Percentiles rank a stretch among this genome's conserved stretches.
Evolutionary conservation across 805 yeast species (phyloP).

Genomic region (Maudiozyma bulderi): DNA sequence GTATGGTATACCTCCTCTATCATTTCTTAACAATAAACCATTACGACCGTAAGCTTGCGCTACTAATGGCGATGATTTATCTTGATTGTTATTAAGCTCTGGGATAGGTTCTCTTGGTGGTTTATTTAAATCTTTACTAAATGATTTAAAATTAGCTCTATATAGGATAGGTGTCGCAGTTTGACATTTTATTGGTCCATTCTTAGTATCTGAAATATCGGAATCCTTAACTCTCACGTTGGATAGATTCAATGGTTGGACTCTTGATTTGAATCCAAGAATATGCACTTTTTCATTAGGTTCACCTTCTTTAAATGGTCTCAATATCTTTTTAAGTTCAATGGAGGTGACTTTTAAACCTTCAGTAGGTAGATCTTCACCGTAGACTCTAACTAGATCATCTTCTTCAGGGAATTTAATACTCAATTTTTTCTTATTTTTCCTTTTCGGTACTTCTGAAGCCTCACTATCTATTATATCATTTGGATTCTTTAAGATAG

Average conservation of each 20-base stretch:
- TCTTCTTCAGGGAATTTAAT: conserved; percentile 23
- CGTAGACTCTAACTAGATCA: conserved; percentile 22
- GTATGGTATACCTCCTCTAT: conserved; percentile 30
- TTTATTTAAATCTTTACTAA: conserved; percentile 18
- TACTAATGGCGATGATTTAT: conserved; percentile 16
- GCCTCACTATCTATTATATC: not conserved
- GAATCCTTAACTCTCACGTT: conserved; percentile 9
- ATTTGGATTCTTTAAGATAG: conserved; percentile 15
- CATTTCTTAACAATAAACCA: conserved; percentile 22
- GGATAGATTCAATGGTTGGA: conserved; percentile 6
- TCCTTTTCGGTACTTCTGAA: not conserved
- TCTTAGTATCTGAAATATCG: conserved; percentile 23
- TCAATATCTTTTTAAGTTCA: conserved; percentile 23
- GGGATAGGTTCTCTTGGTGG: conserved; percentile 24
- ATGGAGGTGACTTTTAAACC: conserved; percentile 24
- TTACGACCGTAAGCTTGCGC: conserved; percentile 29
- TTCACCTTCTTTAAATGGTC: conserved; percentile 28
- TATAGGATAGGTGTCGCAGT: conserved; percentile 17
- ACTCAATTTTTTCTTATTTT: conserved; percentile 1
- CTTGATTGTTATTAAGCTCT: conserved; percentile 2
- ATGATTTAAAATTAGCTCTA: conserved; percentile 19
- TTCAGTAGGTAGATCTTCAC: conserved; percentile 25
- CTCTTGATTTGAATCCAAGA: conserved; percentile 13
- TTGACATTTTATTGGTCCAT: conserved; percentile 24
- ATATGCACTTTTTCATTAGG: conserved; percentile 23